Evolutionary conservation across 2,329 filamentous ascomycete genomes (phyloP), one percentile per base, ranked within the genome.

Genomic region (Pestalotiopsis fici): DNA sequence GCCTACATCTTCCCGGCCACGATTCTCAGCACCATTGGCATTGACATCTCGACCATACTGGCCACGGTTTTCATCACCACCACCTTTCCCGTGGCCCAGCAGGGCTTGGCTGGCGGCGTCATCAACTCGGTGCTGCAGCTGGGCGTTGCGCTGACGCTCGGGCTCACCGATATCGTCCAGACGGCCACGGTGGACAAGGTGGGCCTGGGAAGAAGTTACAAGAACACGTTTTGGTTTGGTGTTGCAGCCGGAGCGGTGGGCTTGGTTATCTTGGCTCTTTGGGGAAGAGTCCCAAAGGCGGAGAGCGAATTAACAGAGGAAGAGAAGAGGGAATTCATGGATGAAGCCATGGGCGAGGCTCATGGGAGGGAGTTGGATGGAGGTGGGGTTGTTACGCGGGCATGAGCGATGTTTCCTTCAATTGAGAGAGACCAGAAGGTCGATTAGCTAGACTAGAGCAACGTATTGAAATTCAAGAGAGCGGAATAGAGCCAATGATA

Each of bases 1-100:
- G 86, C 90, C 0, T 94, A 87, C 73, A 84, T 93, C 23, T 93
- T 95, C 74, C 90, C 92, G 0, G 81, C 87, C 65, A 91, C 91
- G 89, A 77, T 91, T 2, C 87, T 89, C 69, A 86, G 85, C 15
- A 95, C 92, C 0, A 82, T 94, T 39, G 91, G 90, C n/a, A 89
- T 94, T 68, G 93, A 95, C 74, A 88, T 94, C 66, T 89, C 88
- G 11, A 94, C 91, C 79, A 93, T 91, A 74, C 86, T 94, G 1
- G 87, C 89, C 23, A 94, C 92, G 73, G 87, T 95, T 68, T 94
- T 93, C 78, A 91, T 93, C 76, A 94, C 91, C 0, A 94, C 91
- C 0, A 87, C 86, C 15, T 82, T 94, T 69, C 91, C 92, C 55
- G 27, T 25, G 9, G 12, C 55, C 5, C 55, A 57, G 18, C 55